Percentiles rank a stretch among this genome's conserved stretches.
These are phyloP conservation scores for Xylaria scruposa DNA, from an alignment of 495 filamentous ascomycete species.

Conservation along the genomic window DNA sequence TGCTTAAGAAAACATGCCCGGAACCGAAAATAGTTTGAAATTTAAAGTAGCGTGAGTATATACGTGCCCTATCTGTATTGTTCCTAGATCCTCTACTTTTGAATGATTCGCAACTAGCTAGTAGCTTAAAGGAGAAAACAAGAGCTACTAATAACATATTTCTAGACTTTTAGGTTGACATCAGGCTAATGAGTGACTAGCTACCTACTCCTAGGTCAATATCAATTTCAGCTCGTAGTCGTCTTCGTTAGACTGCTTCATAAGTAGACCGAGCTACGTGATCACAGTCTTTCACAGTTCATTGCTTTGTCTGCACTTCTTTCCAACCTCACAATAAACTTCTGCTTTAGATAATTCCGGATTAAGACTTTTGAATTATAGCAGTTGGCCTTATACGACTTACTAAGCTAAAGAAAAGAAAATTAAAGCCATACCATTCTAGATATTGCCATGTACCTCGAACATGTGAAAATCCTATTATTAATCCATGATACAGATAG, in stretches of 20 bases:
- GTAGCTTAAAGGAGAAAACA: not conserved
- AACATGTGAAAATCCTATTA: not conserved
- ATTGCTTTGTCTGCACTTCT: not conserved
- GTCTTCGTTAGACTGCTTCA: not conserved
- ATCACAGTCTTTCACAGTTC: not conserved
- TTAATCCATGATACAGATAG: not conserved
- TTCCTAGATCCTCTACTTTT: not conserved
- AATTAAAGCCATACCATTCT: not conserved
- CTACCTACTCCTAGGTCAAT: not conserved
- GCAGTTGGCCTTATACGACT: not conserved
- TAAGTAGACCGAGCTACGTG: not conserved
- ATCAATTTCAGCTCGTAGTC: not conserved
- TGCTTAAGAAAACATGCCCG: not conserved
- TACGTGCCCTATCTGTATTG: not conserved
- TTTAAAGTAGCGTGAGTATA: not conserved
- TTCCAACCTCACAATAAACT: not conserved
- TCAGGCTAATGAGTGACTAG: not conserved
- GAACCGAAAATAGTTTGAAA: not conserved
- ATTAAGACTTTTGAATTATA: not conserved
- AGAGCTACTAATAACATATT: not conserved
- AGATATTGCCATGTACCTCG: not conserved
- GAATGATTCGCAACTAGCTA: not conserved
- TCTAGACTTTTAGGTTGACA: not conserved
- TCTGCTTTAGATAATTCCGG: not conserved
- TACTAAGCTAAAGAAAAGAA: not conserved